Conservation (phyloP, 176 grass and related monocot species). For the Carex myosuroides region DNA sequence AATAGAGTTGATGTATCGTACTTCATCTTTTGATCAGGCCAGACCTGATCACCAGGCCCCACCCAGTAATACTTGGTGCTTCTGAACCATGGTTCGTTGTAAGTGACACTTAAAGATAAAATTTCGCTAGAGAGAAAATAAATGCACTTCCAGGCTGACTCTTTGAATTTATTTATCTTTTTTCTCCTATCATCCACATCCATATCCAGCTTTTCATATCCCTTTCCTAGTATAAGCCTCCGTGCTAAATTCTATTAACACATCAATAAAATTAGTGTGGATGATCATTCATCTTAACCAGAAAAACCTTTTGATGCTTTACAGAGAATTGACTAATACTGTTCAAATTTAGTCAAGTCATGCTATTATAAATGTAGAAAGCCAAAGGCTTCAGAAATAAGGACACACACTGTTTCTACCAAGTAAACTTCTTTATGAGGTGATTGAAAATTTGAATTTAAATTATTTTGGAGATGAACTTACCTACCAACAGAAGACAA, state of each 20-base stretch:
- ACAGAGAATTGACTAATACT: background rate
- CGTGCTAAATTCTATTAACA: conserved; percentile 49
- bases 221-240: conserved; percentile 49
- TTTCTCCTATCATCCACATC: conserved; percentile 53
- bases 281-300: background rate
- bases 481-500: background rate
- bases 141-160: conserved; percentile 88
- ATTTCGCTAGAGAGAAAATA: conserved; percentile 74
- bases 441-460: background rate
- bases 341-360: background rate
- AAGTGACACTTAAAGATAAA: conserved; percentile 73
- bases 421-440: background rate
- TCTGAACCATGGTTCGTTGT: conserved; percentile 78
- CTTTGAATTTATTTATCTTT: conserved; percentile 87
- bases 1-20: conserved; percentile 24
- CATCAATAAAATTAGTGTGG: conserved; percentile 1
- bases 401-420: background rate
- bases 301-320: conserved; percentile 1
- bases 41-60: conserved; percentile 73
- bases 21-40: conserved; percentile 95
- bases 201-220: conserved; percentile 38
- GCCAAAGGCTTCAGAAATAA: background rate
- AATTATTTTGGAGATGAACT: background rate
- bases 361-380: conserved; percentile 6
- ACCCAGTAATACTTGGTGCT: conserved; percentile 79